A percentile compares a stretch with the other conserved stretches of the same genome.
Conservation (phyloP, 2,329 filamentous ascomycete genomes). For the Talaromyces albobiverticillius region DNA sequence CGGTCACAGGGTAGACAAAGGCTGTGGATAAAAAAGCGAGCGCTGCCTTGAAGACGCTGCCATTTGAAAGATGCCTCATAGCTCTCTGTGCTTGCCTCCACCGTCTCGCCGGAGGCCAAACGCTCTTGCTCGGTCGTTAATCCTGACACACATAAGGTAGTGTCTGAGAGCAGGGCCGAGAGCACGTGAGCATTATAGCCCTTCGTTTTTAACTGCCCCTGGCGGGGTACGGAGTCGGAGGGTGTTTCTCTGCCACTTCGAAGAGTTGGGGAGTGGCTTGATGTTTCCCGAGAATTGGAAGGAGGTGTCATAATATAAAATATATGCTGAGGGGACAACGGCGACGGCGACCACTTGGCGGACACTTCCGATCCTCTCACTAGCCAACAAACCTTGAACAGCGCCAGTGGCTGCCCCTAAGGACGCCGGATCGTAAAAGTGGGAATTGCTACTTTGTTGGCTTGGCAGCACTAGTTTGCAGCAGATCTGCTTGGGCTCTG, state of each 20-base stretch:
- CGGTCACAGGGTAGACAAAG: neutral
- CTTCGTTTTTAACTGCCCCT: neutral
- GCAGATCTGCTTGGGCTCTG: too few species aligned
- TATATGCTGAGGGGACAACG: too few species aligned
- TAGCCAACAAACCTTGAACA: neutral
- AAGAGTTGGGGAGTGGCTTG: neutral
- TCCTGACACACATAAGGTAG: neutral
- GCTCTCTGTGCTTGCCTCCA: neutral
- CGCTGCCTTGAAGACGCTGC: constrained; percentile 4
- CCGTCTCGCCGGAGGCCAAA: neutral
- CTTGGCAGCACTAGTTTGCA: neutral
- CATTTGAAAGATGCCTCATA: constrained; percentile 1
- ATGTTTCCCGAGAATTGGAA: neutral
- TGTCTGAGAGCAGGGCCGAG: neutral
- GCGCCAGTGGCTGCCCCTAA: too few species aligned
- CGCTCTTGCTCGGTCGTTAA: neutral
- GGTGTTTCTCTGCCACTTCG: neutral
- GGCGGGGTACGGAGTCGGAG: neutral
- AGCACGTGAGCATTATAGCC: constrained; percentile 3
- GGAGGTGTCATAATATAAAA: too few species aligned
- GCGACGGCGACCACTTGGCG: neutral
- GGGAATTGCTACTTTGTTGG: neutral
- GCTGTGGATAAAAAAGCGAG: neutral
- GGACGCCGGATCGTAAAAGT: neutral
- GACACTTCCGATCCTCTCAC: neutral